Base-by-base conservation (phyloP, 805 yeast genomes). In the Priceomyces medius region DNA sequence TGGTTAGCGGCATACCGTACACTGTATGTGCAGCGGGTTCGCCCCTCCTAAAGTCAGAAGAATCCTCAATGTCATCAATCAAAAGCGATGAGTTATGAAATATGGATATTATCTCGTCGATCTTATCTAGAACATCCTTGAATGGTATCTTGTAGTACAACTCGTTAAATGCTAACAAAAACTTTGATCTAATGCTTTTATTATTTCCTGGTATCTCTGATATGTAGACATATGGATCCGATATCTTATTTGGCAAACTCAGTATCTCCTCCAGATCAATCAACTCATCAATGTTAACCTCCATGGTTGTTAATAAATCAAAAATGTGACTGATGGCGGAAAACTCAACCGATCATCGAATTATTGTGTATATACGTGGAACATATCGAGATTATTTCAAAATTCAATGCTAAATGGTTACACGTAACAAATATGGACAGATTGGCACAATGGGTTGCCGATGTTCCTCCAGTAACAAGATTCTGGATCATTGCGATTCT, bases 61-160 rank as follows among this genome's bases (percentile, higher is more conserved):
- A 69, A 58, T 90, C 98, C 56, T 90, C 98, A 20, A 90, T 85
- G 54, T 90, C 98, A 60, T 90, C 98, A 29, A 90, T 79, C 8
- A 65, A 53, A 20, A 66, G 54, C 3, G 67, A 61, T 8, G 66
- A 56, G 23, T 63, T 63, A 42, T 67, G 73, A 40, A 67, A 61
- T 3, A 59, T 59, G 7, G 63, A 56, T 16, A 66, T 59, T 4
- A 65, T 51, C 19, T 54, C 59, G 24, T 58, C 61, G 20, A 67
- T 61, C 20, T 47, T 53, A 7, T 40, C 45, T 17, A 66, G 46
- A 16, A 65, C 35, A 17, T 42, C 37, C 3, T 44, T 41, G 37
- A 59, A 48, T 7, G 50, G 48, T 33, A 67, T 64, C 21, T 58
- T 53, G 46, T 58, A 67, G 44, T 57, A 66, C 26, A 54, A 45